Evolutionary conservation across 768 basidiomycete genomes (phyloP).

Genomic region (Serendipita sp.): DNA sequence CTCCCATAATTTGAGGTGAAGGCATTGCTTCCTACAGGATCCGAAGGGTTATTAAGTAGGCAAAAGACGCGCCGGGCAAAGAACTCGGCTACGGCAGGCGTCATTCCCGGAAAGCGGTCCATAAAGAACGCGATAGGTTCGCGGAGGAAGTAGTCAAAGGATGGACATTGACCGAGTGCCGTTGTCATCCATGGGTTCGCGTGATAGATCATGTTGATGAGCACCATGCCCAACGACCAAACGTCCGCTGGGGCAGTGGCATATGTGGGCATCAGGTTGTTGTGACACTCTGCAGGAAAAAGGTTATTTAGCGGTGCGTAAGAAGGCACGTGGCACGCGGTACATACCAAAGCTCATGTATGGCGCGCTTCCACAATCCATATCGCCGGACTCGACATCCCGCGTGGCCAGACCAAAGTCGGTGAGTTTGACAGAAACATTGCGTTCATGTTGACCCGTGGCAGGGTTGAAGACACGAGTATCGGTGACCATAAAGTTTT

Average conservation of each 20-base stretch:
- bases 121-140: conserved; percentile 78
- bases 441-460: conserved; percentile 47
- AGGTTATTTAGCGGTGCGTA: conserved; percentile 2
- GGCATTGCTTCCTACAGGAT: conserved; percentile 23
- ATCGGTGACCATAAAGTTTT: conserved; percentile 94
- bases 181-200: conserved; percentile 98
- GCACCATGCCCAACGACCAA: conserved; percentile 96
- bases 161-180: conserved; percentile 56
- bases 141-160: conserved; percentile 65
- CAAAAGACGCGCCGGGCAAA: conserved; percentile 71
- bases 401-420: conserved; percentile 94
- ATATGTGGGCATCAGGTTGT: conserved; percentile 91
- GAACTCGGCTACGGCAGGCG: conserved; percentile 68
- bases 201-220: conserved; percentile 99
- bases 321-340: background rate
- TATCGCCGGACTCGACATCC: conserved; percentile 77
- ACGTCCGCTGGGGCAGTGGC: conserved; percentile 90
- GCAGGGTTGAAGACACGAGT: conserved; percentile 40
- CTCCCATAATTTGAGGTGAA: conserved; percentile 18
- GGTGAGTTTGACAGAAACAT: conserved; percentile 88
- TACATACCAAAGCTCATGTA: conserved; percentile 92
- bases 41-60: conserved; percentile 44
- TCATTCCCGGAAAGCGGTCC: conserved; percentile 82
- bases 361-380: conserved; percentile 96
- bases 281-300: conserved; percentile 66